Conservation (phyloP, 208 protist species). For the Crithidia mellificae region DNA sequence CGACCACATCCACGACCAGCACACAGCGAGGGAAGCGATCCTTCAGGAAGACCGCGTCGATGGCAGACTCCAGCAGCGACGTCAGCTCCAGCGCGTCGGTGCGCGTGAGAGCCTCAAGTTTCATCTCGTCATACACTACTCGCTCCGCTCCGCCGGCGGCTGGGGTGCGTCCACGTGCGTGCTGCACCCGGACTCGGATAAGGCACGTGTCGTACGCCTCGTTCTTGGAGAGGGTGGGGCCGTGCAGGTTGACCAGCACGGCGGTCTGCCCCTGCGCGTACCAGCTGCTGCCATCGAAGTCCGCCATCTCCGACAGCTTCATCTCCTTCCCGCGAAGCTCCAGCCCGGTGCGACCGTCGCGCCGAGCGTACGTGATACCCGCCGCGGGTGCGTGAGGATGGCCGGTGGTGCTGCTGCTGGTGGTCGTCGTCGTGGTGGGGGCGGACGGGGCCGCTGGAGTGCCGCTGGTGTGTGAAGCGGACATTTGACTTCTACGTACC, state of each 20-base stretch:
- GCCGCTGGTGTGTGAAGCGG: background rate
- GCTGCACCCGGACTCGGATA: conserved; percentile 32
- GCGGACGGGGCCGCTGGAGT: conserved; percentile 4
- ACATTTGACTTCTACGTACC: background rate
- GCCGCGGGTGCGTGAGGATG: background rate
- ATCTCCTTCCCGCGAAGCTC: conserved; percentile 79
- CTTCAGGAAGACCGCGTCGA: conserved; percentile 52
- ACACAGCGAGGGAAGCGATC: conserved; percentile 70
- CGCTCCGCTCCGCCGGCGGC: conserved; percentile 57
- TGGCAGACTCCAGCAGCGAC: conserved; percentile 38
- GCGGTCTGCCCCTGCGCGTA: conserved; percentile 78
- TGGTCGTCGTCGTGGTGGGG: background rate
- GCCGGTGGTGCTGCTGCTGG: too few relatives aligned
- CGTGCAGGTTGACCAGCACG: conserved; percentile 67
- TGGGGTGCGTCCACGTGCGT: conserved; percentile 36
- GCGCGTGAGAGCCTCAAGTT: conserved; percentile 32
- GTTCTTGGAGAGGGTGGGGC: conserved; percentile 58
- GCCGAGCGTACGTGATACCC: conserved; percentile 28
- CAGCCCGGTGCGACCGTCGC: conserved; percentile 59
- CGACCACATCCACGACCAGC: conserved; percentile 62
- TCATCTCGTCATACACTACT: conserved; percentile 40
- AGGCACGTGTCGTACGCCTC: conserved; percentile 45
- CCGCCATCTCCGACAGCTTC: conserved; percentile 49
- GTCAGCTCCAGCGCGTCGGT: conserved; percentile 52
- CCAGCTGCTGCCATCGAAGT: conserved; percentile 77